phyloP scores from a whole-genome alignment of 129 eudicot genomes.

The Saussurea involucrata region DNA sequence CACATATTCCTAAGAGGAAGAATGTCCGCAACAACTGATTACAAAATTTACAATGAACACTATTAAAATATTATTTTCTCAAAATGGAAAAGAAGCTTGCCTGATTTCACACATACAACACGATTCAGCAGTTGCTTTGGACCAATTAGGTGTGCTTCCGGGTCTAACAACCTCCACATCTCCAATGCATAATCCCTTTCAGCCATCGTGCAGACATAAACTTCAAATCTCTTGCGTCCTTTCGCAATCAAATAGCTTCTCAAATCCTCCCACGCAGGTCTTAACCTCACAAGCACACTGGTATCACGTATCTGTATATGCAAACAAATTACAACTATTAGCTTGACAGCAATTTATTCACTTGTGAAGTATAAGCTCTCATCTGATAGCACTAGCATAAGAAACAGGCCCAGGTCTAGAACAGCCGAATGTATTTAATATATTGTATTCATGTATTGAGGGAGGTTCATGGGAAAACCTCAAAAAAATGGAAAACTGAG shows the following conservation, averaged over 20 bases:
- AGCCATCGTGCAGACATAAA: slow-evolving; percentile 95
- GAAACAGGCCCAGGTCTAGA: neutral
- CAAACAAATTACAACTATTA: slow-evolving; percentile 8
- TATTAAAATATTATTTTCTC: neutral
- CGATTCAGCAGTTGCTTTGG: slow-evolving; percentile 71
- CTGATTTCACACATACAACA: slow-evolving; percentile 91
- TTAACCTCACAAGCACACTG: slow-evolving; percentile 86
- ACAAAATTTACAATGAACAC: neutral
- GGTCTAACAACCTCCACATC: slow-evolving; percentile 97
- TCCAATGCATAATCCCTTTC: slow-evolving; percentile 97
- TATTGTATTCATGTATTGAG: too few relatives aligned
- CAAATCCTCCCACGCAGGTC: slow-evolving; percentile 99
- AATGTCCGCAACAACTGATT: neutral
- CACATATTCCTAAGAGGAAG: neutral
- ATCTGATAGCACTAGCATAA: neutral
- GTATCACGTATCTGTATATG: slow-evolving; percentile 87
- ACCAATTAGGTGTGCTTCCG: slow-evolving; percentile 67
- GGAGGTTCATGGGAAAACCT: too few relatives aligned
- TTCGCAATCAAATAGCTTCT: slow-evolving; percentile 82
- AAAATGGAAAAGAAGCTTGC: slow-evolving; percentile 27
- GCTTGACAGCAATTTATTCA: neutral
- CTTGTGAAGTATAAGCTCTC: neutral
- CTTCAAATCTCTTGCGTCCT: slow-evolving; percentile 95
- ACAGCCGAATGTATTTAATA: neutral
- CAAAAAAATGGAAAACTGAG: too few relatives aligned